Percentiles rank a stretch among this genome's conserved stretches.
Evolutionary conservation across 1,284 basidiomycete species (phyloP).

Genomic region (Apiotrichum sp.): DNA sequence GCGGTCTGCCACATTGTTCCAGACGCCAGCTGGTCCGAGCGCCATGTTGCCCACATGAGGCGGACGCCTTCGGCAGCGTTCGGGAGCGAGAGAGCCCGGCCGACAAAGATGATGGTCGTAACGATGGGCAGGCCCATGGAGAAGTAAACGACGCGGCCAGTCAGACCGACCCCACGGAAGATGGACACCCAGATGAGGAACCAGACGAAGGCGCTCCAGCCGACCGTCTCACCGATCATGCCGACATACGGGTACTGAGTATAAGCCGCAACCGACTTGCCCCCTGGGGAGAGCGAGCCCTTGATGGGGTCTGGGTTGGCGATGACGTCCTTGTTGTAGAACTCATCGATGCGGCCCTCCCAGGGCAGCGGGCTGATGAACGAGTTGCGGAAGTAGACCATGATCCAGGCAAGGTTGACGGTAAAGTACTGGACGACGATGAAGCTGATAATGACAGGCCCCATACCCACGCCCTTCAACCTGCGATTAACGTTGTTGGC

Average conservation of each 20-base stretch:
- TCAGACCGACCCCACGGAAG: constrained; percentile 21
- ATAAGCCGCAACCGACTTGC: constrained; percentile 10
- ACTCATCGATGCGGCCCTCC: constrained; percentile 21
- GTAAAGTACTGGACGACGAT: constrained; percentile 24
- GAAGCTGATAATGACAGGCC: constrained; percentile 19
- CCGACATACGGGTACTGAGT: constrained; percentile 11
- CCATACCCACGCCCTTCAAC: constrained; percentile 21
- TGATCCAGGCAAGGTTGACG: constrained; percentile 29
- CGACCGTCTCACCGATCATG: constrained; percentile 21
- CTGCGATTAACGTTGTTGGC: constrained; percentile 22
- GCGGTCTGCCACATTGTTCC: constrained; percentile 23
- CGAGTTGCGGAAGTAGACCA: constrained; percentile 21
- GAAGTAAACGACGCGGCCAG: constrained; percentile 25
- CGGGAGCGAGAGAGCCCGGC: constrained; percentile 16
- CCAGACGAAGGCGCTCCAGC: constrained; percentile 19
- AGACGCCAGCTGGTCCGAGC: constrained; percentile 9
- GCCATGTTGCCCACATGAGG: constrained; percentile 23
- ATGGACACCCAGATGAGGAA: constrained; percentile 15
- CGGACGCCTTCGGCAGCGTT: constrained; percentile 20
- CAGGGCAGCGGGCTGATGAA: constrained; percentile 21
- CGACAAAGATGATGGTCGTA: constrained; percentile 25
- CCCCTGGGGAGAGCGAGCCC: constrained; percentile 3
- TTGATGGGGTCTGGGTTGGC: constrained; percentile 15
- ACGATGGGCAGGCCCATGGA: constrained; percentile 28
- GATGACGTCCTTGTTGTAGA: constrained; percentile 22